phyloP scores from a whole-genome alignment of 352 stramenopile species.

The Phytophthora citrophthora region DNA sequence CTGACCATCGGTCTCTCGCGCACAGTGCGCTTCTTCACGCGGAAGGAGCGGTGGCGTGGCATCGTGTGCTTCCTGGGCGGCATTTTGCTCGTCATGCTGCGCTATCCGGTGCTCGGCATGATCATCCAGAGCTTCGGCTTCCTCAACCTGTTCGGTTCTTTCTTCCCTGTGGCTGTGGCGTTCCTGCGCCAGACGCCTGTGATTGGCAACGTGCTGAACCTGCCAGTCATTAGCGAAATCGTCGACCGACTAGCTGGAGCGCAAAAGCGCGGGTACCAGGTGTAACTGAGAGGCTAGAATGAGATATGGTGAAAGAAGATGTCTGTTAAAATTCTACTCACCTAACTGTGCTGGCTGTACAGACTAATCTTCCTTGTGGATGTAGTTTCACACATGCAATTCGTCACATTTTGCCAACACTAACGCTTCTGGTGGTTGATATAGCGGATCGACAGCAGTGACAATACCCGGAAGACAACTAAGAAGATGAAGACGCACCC shows the following conservation, averaged over 20 bases:
- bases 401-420: too few relatives aligned
- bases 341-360: too few relatives aligned
- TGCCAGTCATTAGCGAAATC: conserved; percentile 83
- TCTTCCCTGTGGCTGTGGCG: conserved; percentile 94
- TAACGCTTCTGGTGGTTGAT: conserved; percentile 50
- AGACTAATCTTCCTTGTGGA: too few relatives aligned
- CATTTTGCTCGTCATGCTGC: conserved; percentile 92
- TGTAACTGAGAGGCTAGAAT: conserved; percentile 41
- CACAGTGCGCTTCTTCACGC: conserved; percentile 95
- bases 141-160: conserved; percentile 96
- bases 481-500: conserved; percentile 42
- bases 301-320: conserved; percentile 2
- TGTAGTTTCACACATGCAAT: too few relatives aligned
- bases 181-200: conserved; percentile 94
- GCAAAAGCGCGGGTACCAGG: conserved; percentile 87
- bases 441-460: conserved; percentile 43
- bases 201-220: conserved; percentile 87
- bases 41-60: conserved; percentile 92
- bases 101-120: conserved; percentile 94
- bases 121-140: conserved; percentile 94
- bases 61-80: conserved; percentile 95
- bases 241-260: conserved; percentile 86
- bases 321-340: conserved; percentile 15
- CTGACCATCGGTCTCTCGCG: conserved; percentile 94
- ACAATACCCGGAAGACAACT: conserved; percentile 39